These are phyloP conservation scores for Solanum dulcamara DNA, from an alignment of 257 asterid genomes.

Conservation along the genomic window DNA sequence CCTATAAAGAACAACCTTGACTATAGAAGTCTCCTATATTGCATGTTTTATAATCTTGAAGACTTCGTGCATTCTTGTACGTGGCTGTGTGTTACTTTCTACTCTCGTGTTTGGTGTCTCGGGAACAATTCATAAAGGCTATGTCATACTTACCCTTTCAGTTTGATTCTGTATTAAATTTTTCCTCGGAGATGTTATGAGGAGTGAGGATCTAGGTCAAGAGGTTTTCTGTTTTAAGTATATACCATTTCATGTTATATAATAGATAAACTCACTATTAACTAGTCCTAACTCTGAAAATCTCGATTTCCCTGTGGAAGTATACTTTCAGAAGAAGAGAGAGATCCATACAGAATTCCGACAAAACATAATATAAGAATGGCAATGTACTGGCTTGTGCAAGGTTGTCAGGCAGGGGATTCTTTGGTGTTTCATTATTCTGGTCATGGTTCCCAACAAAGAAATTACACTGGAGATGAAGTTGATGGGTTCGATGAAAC, in stretches of 20 bases:
- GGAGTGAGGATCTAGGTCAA: neutral
- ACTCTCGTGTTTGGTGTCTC: neutral
- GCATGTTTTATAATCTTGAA: neutral
- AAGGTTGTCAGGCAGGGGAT: slow-evolving; percentile 89
- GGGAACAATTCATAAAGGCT: neutral
- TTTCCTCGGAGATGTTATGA: neutral
- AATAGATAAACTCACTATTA: neutral
- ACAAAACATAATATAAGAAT: slow-evolving; percentile 80
- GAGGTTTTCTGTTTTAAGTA: neutral
- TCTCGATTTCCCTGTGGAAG: slow-evolving; percentile 6
- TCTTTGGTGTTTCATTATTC: slow-evolving; percentile 88
- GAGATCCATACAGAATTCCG: slow-evolving; percentile 67
- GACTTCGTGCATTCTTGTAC: neutral
- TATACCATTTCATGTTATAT: neutral
- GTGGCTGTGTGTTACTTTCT: neutral
- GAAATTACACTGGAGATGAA: slow-evolving; percentile 80
- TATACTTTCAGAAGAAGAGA: slow-evolving; percentile 67
- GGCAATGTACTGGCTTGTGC: slow-evolving; percentile 90
- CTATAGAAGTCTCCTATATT: neutral
- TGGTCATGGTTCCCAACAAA: slow-evolving; percentile 87
- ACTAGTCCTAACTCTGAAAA: neutral
- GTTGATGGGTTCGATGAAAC: slow-evolving; percentile 95
- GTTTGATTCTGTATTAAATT: neutral
- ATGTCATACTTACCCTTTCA: neutral
- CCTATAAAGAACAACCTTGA: neutral